These are phyloP conservation scores for Prunus mume DNA, from an alignment of 306 rosid genomes.

Conservation along the genomic window DNA sequence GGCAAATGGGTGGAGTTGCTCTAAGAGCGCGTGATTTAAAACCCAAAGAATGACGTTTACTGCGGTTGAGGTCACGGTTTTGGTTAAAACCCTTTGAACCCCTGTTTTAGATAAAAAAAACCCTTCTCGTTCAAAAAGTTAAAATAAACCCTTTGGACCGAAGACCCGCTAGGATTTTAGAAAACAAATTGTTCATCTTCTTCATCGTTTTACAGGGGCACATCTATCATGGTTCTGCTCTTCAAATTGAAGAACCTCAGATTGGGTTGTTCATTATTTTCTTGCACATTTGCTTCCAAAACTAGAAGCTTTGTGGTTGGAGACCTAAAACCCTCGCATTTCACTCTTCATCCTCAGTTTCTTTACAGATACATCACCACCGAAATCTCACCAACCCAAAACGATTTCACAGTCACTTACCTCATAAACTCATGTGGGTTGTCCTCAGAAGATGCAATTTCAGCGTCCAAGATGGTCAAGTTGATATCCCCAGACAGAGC, in stretches of 20 bases:
- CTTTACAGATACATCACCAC: not conserved
- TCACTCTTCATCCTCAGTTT: not conserved
- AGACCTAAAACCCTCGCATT: not conserved
- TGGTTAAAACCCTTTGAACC: too few relatives aligned
- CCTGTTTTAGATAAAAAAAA: too few relatives aligned
- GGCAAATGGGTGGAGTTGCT: too few relatives aligned
- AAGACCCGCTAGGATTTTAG: not conserved
- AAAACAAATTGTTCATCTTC: not conserved
- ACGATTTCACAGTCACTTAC: conserved; percentile 20
- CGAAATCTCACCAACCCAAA: not conserved
- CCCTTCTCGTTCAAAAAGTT: too few relatives aligned
- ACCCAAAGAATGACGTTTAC: too few relatives aligned
- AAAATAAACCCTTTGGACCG: not conserved
- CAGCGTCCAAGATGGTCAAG: conserved; percentile 8
- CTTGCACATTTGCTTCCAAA: not conserved
- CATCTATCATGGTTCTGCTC: not conserved
- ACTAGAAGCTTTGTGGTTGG: not conserved
- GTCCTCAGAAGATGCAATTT: conserved; percentile 12
- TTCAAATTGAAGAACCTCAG: not conserved
- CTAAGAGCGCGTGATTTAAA: too few relatives aligned
- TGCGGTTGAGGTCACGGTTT: too few relatives aligned
- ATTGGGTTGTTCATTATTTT: not conserved
- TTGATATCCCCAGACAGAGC: not conserved
- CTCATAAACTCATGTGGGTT: conserved; percentile 30
- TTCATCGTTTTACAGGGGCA: not conserved